Evolutionary conservation across 495 filamentous ascomycete species (phyloP).

Genomic region (Aspergillus steynii): DNA sequence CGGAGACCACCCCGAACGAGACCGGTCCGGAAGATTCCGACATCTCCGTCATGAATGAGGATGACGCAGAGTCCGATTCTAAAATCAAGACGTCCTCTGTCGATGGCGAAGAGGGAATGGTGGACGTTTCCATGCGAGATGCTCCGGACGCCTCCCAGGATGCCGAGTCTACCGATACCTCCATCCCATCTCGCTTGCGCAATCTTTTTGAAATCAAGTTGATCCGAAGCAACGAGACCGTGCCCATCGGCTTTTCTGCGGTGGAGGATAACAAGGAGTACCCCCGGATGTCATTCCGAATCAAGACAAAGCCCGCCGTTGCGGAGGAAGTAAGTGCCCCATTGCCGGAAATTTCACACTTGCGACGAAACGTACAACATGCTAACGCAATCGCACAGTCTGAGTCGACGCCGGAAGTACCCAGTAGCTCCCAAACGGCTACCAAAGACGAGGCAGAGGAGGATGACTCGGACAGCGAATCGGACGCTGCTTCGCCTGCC

Average conservation of each 20-base stretch:
- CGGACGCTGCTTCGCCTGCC: constrained; percentile 27
- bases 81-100: constrained; percentile 74
- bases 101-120: constrained; percentile 86
- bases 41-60: constrained; percentile 67
- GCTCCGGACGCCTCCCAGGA: constrained; percentile 34
- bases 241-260: constrained; percentile 65
- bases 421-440: neutral
- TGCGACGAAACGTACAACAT: neutral
- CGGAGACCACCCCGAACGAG: constrained; percentile 21
- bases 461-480: constrained; percentile 18
- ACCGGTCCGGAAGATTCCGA: constrained; percentile 64
- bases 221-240: constrained; percentile 49
- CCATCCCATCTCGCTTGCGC: constrained; percentile 57
- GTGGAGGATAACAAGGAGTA: constrained; percentile 57
- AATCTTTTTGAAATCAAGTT: constrained; percentile 71
- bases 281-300: constrained; percentile 57
- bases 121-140: constrained; percentile 86
- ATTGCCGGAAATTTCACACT: neutral
- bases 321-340: constrained; percentile 19
- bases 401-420: neutral
- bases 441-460: constrained; percentile 14
- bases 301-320: constrained; percentile 18
- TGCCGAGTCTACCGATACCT: constrained; percentile 28
- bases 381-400: constrained; percentile 4
- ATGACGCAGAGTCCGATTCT: constrained; percentile 72